Base-by-base conservation (phyloP, 192 early-diverging fungal species). In the Borealophlyctis nickersoniae region DNA sequence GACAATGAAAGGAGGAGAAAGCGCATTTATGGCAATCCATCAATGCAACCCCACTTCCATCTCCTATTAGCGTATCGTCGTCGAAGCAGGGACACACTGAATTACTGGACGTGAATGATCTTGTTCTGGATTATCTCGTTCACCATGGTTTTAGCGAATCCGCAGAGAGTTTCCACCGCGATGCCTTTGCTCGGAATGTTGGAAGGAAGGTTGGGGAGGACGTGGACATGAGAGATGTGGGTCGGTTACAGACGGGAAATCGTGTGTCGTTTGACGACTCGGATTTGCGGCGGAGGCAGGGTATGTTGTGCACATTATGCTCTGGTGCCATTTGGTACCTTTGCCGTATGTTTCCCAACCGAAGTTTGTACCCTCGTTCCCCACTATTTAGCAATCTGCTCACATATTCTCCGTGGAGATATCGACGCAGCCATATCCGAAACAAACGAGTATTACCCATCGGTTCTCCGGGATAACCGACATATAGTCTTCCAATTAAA, bases 61-160 rank as follows among this genome's bases (percentile, higher is more conserved):
- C 64, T 23, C 28, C 29, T 39, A n/a, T n/a, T n/a, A n/a, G n/a
- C n/a, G n/a, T 32, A 23, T 53, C 57, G 14, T 49, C 45, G 9
- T 30, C 28, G 14, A 4, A 54, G n/a, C 31, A 39, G 19, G 28
- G 56, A n/a, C 34, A n/a, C 5, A 54, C 26, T 24, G 52, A 49
- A 53, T 45, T 36, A 23, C 2, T 33, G 14, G 60, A 52, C 3
- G 62, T 78, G 27, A 78, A 89, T 53, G 72, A 86, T 33, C 71
- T 96, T 9, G 86, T 98, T 3, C 70, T 93, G 3, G 79, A 79
- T 24, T 92, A 96, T 59, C 74, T 98, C 60, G 66, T 92, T 55
- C 91, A 96, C 58, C 88, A 85, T 61, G 94, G 94, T 48, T 91
- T 87, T 63, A 81, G 77, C 24, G 84, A 86, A 33, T 91, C 90